Evolutionary conservation across 352 stramenopile genomes (phyloP), one percentile per base, ranked within the genome.

Genomic region (Phytophthora podocarpi): DNA sequence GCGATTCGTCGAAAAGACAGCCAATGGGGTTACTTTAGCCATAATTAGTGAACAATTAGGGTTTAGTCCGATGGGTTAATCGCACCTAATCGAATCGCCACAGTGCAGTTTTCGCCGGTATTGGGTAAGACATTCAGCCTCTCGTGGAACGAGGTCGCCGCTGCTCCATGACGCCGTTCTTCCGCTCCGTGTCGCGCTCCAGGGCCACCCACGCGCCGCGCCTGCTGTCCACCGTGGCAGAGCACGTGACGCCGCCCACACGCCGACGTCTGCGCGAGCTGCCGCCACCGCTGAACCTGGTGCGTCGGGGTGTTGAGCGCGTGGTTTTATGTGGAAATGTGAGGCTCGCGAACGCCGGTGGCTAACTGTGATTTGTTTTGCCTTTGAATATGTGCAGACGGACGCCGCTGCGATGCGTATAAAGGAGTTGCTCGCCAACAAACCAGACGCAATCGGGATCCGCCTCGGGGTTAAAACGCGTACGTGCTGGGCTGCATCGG

Each of bases 401-500:
- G 87, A 97, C 28, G 82, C 87, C 10, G 92, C 92, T n/a, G 87
- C 86, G 0, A 69, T 72, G 23, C 90, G 92, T 57, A 97, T 98
- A 57, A 84, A 90, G 20, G 85, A 97, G 58, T 72, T 98, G 18
- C 64, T 98, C 23, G 54, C 60, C 6, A 84, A 64, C 51, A 96
- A 97, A 68, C 87, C 81, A 4, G 89, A 97, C 51, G 91, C 95
- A 4, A 67, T 98, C 37, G 97, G 96, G 11, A 98, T 99, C 43
- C 90, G 95, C 12, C 78, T 99, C 21, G 97, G 97, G 30, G 97
- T 99, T 36, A 95, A 96, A 79, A 94, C 95, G 40, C 82, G 87
- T 93, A 83, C 55, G 80, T 87, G 7, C 3, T 13, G 36, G 10
- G 27, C 28, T 31, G 18, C 39, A 37, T 20, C n/a, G 18, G 45